Conservation (phyloP, 1,284 basidiomycete species). For the Schizopora paradoxa region DNA sequence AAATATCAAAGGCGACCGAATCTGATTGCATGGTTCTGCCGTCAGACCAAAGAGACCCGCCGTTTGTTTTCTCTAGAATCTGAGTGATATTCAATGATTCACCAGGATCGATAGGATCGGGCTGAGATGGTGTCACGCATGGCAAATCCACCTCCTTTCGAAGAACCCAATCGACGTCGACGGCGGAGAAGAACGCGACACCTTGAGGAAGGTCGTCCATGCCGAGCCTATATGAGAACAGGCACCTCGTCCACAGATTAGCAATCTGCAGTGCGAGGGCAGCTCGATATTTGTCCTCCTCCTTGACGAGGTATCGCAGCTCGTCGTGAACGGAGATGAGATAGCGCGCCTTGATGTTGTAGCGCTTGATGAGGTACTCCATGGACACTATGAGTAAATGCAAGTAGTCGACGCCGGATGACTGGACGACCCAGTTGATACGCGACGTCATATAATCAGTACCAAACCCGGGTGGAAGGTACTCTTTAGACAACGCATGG, state of each 20-base stretch:
- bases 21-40: slow-evolving; percentile 46
- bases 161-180: slow-evolving; percentile 89
- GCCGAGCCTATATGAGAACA: slow-evolving; percentile 91
- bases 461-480: slow-evolving; percentile 74
- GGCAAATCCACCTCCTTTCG: slow-evolving; percentile 97
- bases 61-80: slow-evolving; percentile 61
- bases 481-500: slow-evolving; percentile 83
- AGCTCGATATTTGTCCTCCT: slow-evolving; percentile 83
- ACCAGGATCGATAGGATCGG: slow-evolving; percentile 75
- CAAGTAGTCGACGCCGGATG: slow-evolving; percentile 96
- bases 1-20: slow-evolving; percentile 15
- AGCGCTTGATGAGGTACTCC: slow-evolving; percentile 81
- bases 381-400: slow-evolving; percentile 95
- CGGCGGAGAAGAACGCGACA: slow-evolving; percentile 94
- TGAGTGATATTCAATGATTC: slow-evolving; percentile 76
- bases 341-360: slow-evolving; percentile 87
- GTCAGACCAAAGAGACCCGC: slow-evolving; percentile 57
- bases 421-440: slow-evolving; percentile 99
- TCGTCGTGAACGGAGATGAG: slow-evolving; percentile 98
- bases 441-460: slow-evolving; percentile 92
- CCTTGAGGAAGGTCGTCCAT: slow-evolving; percentile 95
- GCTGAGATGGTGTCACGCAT: slow-evolving; percentile 93
- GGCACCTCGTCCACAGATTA: slow-evolving; percentile 91
- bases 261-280: slow-evolving; percentile 94
- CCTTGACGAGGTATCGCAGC: slow-evolving; percentile 87